phyloP scores from a whole-genome alignment of 192 early-diverging fungal species.

The Nowakowskiella sp. region DNA sequence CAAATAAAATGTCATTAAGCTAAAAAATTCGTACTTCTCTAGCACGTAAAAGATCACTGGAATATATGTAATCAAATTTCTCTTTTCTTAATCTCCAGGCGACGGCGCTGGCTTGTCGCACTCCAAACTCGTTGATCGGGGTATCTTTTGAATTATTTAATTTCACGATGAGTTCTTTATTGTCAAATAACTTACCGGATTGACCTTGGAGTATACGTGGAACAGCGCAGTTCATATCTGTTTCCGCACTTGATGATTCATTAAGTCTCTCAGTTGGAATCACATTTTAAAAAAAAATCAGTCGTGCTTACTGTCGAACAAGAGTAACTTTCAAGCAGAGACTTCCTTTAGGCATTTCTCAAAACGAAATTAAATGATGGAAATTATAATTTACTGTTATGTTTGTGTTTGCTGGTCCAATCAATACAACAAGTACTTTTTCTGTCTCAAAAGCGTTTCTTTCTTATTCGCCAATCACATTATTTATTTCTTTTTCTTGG shows the following conservation, averaged over 20 bases:
- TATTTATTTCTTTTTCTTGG: no score
- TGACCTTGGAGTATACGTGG: slow-evolving; percentile 39
- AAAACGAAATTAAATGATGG: no score
- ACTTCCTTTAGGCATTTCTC: no score
- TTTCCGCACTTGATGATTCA: slow-evolving; percentile 29
- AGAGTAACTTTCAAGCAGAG: no score
- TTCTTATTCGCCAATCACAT: no score
- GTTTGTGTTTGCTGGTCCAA: no score
- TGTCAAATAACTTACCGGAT: slow-evolving; percentile 13
- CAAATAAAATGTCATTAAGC: background rate
- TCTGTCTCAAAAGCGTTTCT: no score
- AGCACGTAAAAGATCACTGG: slow-evolving; percentile 32
- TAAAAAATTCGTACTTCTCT: slow-evolving; percentile 23
- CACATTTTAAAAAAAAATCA: no score
- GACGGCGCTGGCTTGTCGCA: slow-evolving; percentile 28
- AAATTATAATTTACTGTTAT: no score
- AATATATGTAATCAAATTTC: slow-evolving; percentile 34
- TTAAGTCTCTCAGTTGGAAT: no score
- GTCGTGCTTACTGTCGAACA: no score
- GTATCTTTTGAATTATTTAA: slow-evolving; percentile 11
- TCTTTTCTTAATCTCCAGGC: slow-evolving; percentile 36
- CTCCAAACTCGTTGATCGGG: slow-evolving; percentile 25
- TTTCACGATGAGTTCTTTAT: background rate
- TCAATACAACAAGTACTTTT: no score
- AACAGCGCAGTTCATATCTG: slow-evolving; percentile 28